Conservation (phyloP, 148 eudicot genomes). For the Bassia scoparia region DNA sequence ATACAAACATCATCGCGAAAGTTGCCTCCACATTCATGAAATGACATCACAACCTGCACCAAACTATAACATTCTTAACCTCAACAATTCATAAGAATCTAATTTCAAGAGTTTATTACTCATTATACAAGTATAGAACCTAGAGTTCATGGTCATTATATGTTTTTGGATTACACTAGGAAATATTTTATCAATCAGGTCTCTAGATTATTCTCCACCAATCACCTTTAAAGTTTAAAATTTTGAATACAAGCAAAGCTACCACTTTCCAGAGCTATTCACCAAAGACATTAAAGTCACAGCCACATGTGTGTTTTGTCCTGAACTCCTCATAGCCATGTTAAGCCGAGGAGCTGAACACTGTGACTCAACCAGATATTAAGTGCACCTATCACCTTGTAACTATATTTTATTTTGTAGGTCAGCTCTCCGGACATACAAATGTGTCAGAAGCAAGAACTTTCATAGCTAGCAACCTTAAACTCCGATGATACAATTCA, state of each 20-base stretch:
- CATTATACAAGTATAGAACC: background rate
- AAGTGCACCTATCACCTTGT: background rate
- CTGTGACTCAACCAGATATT: background rate
- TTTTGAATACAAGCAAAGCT: background rate
- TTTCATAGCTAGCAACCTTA: background rate
- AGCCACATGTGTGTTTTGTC: background rate
- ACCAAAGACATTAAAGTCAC: background rate
- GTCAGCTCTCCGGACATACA: background rate
- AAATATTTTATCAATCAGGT: background rate
- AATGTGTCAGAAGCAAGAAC: background rate
- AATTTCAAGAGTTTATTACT: background rate
- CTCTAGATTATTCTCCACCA: background rate
- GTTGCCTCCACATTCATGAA: slow-evolving; percentile 98
- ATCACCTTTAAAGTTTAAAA: slow-evolving; percentile 7
- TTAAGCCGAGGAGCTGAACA: background rate
- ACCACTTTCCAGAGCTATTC: background rate
- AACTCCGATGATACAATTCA: background rate
- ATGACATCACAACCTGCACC: slow-evolving; percentile 77
- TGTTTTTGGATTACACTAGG: background rate
- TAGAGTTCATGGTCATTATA: background rate
- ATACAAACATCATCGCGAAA: slow-evolving; percentile 86
- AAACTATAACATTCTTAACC: slow-evolving; percentile 8
- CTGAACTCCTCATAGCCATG: background rate
- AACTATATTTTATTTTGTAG: background rate
- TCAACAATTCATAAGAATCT: slow-evolving; percentile 2